Evolutionary conservation across 495 filamentous ascomycete genomes (phyloP), one percentile per base, ranked within the genome.

Genomic region (Bathelium albidoporum): DNA sequence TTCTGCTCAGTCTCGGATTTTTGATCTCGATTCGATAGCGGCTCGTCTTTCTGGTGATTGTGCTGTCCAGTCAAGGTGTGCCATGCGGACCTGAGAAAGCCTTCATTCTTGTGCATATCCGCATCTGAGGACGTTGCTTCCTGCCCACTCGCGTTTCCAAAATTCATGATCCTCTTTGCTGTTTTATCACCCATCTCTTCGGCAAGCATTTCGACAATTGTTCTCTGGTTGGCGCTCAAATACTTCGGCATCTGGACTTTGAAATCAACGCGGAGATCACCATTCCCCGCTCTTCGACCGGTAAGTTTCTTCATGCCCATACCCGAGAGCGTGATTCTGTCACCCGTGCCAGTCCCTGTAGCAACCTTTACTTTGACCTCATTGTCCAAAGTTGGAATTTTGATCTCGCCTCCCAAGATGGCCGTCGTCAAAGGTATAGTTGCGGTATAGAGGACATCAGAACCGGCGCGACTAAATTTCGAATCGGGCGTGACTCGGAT

Each of bases 161-260:
- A 75, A 64, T 85, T 90, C 91, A 97, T 97, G 45, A 94, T 83
- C 49, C 95, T 82, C 73, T 87, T 91, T n/a, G 94, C 94, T 20
- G 83, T 89, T 75, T 90, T 88, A 72, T 98, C 94, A 14, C 82
- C 83, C 80, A 97, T 84, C 78, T 98, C 94, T 68, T 98, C 91
- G 32, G 94, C 94, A 52, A 98, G 82, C 79, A 97, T 90, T 76
- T 98, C 94, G 63, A 97, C 72, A 32, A 98, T 87, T 0, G 87
- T 91, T 39, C 95, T 82, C 77, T 97, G 93, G 74, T 94, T 96
- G 24, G 83, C 78, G 26, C 84, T 90, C 69, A 98, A 78, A 69
- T 91, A 95, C 75, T 95, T 97, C 14, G 94, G 94, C 90, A 97
- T 95, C 32, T 82, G 73, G 16, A 98, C 89, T 77, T 91, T 93